Base-by-base conservation (phyloP, 2,329 filamentous ascomycete species). In the Chrysosphaeria jannelii region DNA sequence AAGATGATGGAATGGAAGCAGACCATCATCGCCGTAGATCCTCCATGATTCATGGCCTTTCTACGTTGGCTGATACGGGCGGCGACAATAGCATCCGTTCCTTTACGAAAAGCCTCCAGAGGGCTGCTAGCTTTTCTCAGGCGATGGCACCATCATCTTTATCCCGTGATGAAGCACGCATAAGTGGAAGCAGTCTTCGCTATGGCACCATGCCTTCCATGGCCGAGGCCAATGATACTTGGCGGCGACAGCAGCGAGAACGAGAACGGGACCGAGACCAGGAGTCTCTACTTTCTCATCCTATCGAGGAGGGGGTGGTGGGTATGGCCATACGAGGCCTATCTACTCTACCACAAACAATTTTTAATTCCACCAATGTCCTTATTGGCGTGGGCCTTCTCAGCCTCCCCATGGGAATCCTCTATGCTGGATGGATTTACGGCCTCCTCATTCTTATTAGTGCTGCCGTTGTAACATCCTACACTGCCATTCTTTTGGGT, bases 351-450 rank as follows among this genome's bases (percentile, higher is more conserved):
- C 78, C 78, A 1, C 81, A 93, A 47, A 93, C 81, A 5, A 59
- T 91, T 30, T 89, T 93, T 52, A 97, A 97, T 45, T 88, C 76
- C 3, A 81, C 81, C 39, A 90, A 90, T 31, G 75, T 88, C 23
- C 49, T 91, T 28, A 81, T 91, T 29, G 79, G 79, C 10, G 68
- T 97, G 14, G 81, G 81, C 1, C 48, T 97, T 14, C 53, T 97
- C 23, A 88, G 75, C 42, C 50, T 97, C 25, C 85, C 81, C 5
- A 56, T 93, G 37, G 81, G 74, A 5, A 51, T 93, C 36, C 75
- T 67, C 36, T 78, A 89, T 41, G 66, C 74, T 8, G 81, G 78
- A 23, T 90, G 79, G 79, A 44, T 90, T 19, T 60, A 76, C 29
- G 85, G 85, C 24, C 53, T 89, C 36, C 30, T 55, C 20, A 69